Evolutionary conservation across 2,329 filamentous ascomycete genomes (phyloP), one percentile per base, ranked within the genome.

Genomic region (Epichloe sp.): DNA sequence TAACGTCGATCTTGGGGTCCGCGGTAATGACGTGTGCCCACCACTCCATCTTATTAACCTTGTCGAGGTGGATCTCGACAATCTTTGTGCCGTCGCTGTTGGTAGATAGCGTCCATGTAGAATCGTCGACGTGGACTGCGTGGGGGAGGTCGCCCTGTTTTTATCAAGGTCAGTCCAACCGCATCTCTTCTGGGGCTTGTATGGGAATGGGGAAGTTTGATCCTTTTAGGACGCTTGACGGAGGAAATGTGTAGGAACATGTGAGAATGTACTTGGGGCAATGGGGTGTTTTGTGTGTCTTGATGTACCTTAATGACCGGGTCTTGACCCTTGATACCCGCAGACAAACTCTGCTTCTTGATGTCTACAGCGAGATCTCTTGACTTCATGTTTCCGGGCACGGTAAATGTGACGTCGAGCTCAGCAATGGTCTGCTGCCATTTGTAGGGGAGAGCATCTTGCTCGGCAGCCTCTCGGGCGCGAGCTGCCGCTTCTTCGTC

Each of bases 41-140:
- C 93, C 93, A 98, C 71, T 96, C 87, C 81, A 94, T 86, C 77
- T 96, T 93, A 76, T 96, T 95, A 58, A 80, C 71, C 71, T 98
- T 98, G 75, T 96, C 89, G 49, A 98, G 84, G 69, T 95, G 89
- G 59, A 97, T 80, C 64, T 84, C 80, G 58, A 96, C 68, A 26
- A 68, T 72, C 67, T 78, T 80, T 55, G 70, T 79, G 64, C 88
- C 85, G 71, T 94, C 72, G 1, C 81, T 68, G 47, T 82, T 80
- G 19, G 84, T 75, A 53, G 86, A 78, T 46, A 98, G 80, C 2
- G 91, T 96, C 93, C 93, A 98, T 53, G 91, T 95, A 50, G 85
- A 91, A 61, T 98, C 93, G 67, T 95, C 90, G 57, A 84, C 76
- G 62, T 75, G 74, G 65, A 98, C 82, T 14, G 85, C 66, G 68